Base-by-base conservation (phyloP, 2,329 filamentous ascomycete species). In the Sporothrix phasma region DNA sequence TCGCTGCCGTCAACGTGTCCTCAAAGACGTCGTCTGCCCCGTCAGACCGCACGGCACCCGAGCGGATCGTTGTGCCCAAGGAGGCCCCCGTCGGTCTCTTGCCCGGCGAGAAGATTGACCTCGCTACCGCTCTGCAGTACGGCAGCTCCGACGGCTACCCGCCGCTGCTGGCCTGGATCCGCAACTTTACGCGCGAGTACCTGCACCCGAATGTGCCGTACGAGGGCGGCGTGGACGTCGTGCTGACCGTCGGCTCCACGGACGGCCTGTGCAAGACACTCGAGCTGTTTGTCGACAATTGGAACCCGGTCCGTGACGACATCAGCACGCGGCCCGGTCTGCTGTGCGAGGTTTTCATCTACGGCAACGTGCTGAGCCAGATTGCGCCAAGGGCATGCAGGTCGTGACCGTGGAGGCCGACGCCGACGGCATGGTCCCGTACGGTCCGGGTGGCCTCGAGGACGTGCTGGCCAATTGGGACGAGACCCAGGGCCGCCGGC, bases 401-500 rank as follows among this genome's bases (percentile, higher is more conserved):
- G 78, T 90, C 63, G 85, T 86, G 0, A 81, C 90, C 0, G 86
- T 96, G 5, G 84, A 83, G 63, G 86, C 94, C 65, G 92, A 97
- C 71, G 80, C 82, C 4, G 83, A 89, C 69, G 92, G 92, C 24
- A 94, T 97, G 88, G 69, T 83, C n/a, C 84, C 86, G 0, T 77
- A 81, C 24, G 92, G 92, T 0, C 80, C 84, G 5, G 89, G 89
- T 31, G 88, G 90, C 1, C 76, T 97, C 67, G 80, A 86, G 65
- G 88, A 95, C 69, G 85, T 96, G 1, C 78, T 97, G 34, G 83
- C 86, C 62, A 91, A 89, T 69, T 97, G 92, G 92, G 89, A 97
- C 73, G 79, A 80, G 54, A 79, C 79, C 46, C 86, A 81, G 70
- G 92, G 92, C 0, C 87, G 84, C 71, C 81, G 88, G 65, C 92